Evolutionary conservation across 257 asterid genomes (phyloP), one percentile per base, ranked within the genome.

Genomic region (Anisodus tanguticus): DNA sequence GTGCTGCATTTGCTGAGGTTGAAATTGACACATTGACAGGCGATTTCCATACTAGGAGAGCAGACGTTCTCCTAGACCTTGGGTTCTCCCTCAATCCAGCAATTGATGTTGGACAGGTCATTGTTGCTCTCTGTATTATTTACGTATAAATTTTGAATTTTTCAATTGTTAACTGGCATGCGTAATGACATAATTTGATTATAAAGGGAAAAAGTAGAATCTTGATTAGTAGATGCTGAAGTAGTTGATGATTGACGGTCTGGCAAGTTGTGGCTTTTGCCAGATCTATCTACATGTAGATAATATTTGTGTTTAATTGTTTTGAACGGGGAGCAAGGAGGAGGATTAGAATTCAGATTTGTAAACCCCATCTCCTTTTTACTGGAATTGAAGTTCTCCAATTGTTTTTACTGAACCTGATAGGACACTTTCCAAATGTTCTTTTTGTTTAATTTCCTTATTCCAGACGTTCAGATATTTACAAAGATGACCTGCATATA

Each of bases 81-180:
- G 99, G 99, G 1, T 91, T 91, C 87, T 93, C 99, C 39, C 88
- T 96, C 51, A 96, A 96, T 89, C 99, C 99, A 57, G 98, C 99
- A 16, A 93, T 96, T 85, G 99, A 96, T 90, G 84, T 96, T 43
- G 99, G 99, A 79, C 99, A 96, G 97, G 99, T 95, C 80, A 47
- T 83, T 85, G 43, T 19, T 81, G 26, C 15, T 31, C 81, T 51
- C 62, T 7, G 81, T 22, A 49, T 22, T 74, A 26, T 74, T 41
- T 22, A 11, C 13, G 8, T 51, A 53, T 11, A 49, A 4, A 5
- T 19, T 49, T 51, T 49, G 62, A 51, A 76, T 6, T 51, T 72
- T 76, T 51, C 47, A 51, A 43, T 76, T 76, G 81, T 53, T 22
- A 51, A 8, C 81, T 76, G 26, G 47, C 22, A 0, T 51, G 8